Percentiles rank a stretch among this genome's conserved stretches.
phyloP scores from a whole-genome alignment of 2,329 filamentous ascomycete genomes.

The Sporothrix dimorphospora region DNA sequence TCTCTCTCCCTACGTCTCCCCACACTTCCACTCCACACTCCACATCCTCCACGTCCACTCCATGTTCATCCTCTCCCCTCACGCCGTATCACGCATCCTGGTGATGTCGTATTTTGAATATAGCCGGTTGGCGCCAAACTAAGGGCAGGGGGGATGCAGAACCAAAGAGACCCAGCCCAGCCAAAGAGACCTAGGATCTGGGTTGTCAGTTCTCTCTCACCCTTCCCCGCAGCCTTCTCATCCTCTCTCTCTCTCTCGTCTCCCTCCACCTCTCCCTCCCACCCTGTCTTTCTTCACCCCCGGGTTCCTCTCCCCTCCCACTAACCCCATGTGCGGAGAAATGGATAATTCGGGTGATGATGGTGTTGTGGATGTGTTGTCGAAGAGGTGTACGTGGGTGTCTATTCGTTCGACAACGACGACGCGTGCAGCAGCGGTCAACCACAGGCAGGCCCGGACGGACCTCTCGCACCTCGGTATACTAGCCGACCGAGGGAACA shows the following conservation, averaged over 20 bases:
- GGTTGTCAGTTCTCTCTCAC: not conserved
- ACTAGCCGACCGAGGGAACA: not conserved
- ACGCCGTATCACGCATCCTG: not conserved
- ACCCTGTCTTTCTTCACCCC: too few species aligned
- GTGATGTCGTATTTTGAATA: slow-evolving; percentile 11
- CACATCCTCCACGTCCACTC: not conserved
- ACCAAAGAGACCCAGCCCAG: too few species aligned
- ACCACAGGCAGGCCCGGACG: too few species aligned
- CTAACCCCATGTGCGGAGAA: slow-evolving; percentile 7
- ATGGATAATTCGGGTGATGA: not conserved
- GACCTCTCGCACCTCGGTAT: not conserved
- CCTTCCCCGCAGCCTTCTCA: not conserved
- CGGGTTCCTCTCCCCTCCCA: not conserved
- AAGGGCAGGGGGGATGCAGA: not conserved
- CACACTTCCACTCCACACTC: not conserved
- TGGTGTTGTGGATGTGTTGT: not conserved
- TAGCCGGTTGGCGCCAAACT: slow-evolving; percentile 8
- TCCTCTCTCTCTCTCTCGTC: not conserved
- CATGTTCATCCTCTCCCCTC: not conserved
- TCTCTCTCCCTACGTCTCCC: not conserved
- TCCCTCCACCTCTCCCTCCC: not conserved
- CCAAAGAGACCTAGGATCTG: not conserved
- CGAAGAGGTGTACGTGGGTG: not conserved
- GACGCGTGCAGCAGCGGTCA: too few species aligned
- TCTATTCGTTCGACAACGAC: too few species aligned